Evolutionary conservation across 495 filamentous ascomycete species (phyloP), one percentile per base, ranked within the genome.

Genomic region (Jackrogersella minutella): DNA sequence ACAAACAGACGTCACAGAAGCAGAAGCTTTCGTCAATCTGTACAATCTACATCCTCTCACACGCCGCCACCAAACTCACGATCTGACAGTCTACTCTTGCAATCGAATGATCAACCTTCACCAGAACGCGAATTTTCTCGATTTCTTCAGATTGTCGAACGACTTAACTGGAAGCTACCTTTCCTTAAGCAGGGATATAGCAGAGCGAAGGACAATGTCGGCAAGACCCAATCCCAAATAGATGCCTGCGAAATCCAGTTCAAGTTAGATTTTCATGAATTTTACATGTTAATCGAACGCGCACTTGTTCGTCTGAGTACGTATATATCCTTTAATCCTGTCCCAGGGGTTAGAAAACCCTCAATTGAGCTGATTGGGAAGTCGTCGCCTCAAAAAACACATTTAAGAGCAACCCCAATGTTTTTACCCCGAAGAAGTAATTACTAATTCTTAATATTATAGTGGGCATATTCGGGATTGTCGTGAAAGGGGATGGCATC

Each of bases 181-280:
- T 85, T 84, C 68, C 79, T 89, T 39, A 82, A 79, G 5, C 71
- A 78, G 33, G 85, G 78, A 26, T 89, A 87, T 73, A 70, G 70
- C 14, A 68, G 78, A 1, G 84, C 84, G 1, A 80, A 80, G 2
- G 62, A 75, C 16, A 74, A 67, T 22, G 37, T 43, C 7, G 72
- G 64, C 49, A 70, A 70, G 34, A 26, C 47, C 2, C 68, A 56
- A 16, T 67, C 74, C 10, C 49, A 76, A 53, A 52, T 70, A 8
- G 77, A 85, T 19, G 78, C 79, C 6, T 40, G 44, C 0, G 84
- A 88, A 65, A 80, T 85, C 26, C 89, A 89, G 81, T 90, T 90
- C 77, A 89, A 90, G 70, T 76, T 90, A 5, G 88, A 90, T 64
- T 90, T 89, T 63, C 85, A 87, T 75, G 88, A 90, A 62, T 90